phyloP scores from a whole-genome alignment of 495 filamentous ascomycete species.

The Talaromyces ruber region DNA sequence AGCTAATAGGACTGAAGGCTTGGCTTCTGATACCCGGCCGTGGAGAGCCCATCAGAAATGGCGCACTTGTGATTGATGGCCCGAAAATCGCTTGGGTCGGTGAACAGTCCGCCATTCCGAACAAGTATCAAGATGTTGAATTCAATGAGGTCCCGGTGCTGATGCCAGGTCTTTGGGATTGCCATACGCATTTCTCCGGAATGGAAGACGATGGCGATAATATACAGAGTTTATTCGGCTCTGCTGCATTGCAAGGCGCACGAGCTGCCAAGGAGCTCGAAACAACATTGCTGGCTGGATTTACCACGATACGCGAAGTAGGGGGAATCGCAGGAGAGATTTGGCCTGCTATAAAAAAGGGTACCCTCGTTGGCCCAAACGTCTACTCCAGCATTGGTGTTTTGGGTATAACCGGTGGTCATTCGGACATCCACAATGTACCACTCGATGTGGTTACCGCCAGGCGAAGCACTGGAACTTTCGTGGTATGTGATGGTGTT shows the following conservation, averaged over 20 bases:
- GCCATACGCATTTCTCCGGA: constrained; percentile 36
- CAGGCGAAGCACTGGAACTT: constrained; percentile 16
- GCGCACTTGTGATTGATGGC: constrained; percentile 31
- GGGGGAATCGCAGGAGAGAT: constrained; percentile 38
- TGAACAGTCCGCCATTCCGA: constrained; percentile 18
- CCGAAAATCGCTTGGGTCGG: constrained; percentile 37
- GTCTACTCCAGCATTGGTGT: constrained; percentile 30
- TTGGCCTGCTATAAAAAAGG: constrained; percentile 32
- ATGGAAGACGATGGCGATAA: not conserved
- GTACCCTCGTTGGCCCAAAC: constrained; percentile 36
- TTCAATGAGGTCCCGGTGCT: constrained; percentile 25
- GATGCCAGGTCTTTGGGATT: constrained; percentile 49
- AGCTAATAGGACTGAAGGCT: not conserved
- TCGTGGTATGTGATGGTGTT: constrained; percentile 35
- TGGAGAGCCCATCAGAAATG: constrained; percentile 26
- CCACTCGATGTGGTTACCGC: constrained; percentile 25
- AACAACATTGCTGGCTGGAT: constrained; percentile 37
- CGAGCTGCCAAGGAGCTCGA: constrained; percentile 27
- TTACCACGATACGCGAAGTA: constrained; percentile 44
- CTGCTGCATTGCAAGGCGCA: constrained; percentile 22
- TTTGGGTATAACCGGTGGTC: constrained; percentile 40
- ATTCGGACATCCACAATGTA: constrained; percentile 32
- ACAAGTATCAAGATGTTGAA: constrained; percentile 17
- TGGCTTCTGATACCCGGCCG: constrained; percentile 35
- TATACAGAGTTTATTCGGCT: constrained; percentile 3